These are phyloP conservation scores for Pichia cactophila DNA, from an alignment of 1,139 yeast genomes.

Conservation along the genomic window DNA sequence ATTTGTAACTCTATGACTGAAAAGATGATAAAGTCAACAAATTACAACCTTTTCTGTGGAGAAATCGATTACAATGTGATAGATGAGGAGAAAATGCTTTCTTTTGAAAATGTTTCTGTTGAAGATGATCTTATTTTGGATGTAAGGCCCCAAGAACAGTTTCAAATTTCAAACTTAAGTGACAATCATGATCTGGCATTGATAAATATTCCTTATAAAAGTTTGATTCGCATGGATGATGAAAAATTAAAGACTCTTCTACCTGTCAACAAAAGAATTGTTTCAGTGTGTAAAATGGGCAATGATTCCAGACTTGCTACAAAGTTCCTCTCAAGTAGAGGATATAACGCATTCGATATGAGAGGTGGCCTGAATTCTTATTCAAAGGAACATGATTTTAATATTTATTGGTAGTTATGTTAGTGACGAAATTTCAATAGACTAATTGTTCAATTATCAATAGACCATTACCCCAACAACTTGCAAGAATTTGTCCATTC, in stretches of 20 bases:
- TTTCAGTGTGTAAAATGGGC: conserved; percentile 76
- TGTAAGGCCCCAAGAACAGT: conserved; percentile 79
- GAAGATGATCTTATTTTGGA: conserved; percentile 38
- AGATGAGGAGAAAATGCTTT: conserved; percentile 39
- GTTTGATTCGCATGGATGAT: conserved; percentile 32
- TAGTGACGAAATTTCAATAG: neutral
- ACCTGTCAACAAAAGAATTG: conserved; percentile 16
- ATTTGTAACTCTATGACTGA: conserved; percentile 52
- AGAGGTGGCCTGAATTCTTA: conserved; percentile 73
- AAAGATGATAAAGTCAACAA: conserved; percentile 38
- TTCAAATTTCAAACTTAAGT: conserved; percentile 39
- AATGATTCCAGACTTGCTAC: conserved; percentile 86
- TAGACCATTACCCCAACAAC: conserved; percentile 60
- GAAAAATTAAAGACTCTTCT: conserved; percentile 19
- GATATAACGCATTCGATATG: conserved; percentile 56
- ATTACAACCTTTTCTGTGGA: conserved; percentile 77
- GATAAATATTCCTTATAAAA: conserved; percentile 55
- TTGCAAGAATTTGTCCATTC: conserved; percentile 26
- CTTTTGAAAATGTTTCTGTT: conserved; percentile 37
- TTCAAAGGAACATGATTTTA: conserved; percentile 53
- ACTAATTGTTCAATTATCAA: conserved; percentile 51
- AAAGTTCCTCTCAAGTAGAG: conserved; percentile 42
- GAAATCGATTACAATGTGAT: conserved; percentile 41
- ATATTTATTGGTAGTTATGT: conserved; percentile 45
- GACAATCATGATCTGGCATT: conserved; percentile 41